phyloP scores from a whole-genome alignment of 176 grass and related monocot species.

The Microstegium vimineum region DNA sequence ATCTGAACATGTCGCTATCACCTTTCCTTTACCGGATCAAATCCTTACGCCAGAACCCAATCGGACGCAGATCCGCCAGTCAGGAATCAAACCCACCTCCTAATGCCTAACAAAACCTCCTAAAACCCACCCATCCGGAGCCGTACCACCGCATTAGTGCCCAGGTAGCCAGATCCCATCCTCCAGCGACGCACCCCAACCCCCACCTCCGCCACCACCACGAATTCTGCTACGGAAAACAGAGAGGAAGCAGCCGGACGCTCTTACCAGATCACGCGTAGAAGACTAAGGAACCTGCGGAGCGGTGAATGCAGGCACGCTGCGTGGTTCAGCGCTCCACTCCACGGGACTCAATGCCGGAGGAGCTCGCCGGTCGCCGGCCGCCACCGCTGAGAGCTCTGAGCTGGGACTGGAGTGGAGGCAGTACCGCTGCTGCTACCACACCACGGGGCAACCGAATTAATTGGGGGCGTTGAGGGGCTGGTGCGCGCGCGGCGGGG shows the following conservation, averaged over 20 bases:
- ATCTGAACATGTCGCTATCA: slow-evolving; percentile 20
- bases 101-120: not conserved
- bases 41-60: not conserved
- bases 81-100: not conserved
- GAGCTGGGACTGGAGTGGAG: not conserved
- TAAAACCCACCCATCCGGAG: not conserved
- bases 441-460: slow-evolving; percentile 6
- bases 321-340: too few relatives aligned
- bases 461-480: slow-evolving; percentile 26
- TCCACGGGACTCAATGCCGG: not conserved
- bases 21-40: not conserved
- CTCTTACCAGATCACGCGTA: slow-evolving; percentile 50
- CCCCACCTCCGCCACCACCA: not conserved
- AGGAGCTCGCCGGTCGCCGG: slow-evolving; percentile 11
- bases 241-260: not conserved
- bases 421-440: not conserved
- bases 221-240: not conserved
- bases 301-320: not conserved
- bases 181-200: not conserved
- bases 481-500: slow-evolving; percentile 1
- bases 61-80: slow-evolving; percentile 21
- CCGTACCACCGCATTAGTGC: not conserved
- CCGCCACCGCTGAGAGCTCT: not conserved
- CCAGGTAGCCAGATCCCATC: slow-evolving; percentile 20
- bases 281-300: not conserved